Evolutionary conservation across 164 flowering plant genomes (phyloP).

Genomic region (Liriodendron chinense): DNA sequence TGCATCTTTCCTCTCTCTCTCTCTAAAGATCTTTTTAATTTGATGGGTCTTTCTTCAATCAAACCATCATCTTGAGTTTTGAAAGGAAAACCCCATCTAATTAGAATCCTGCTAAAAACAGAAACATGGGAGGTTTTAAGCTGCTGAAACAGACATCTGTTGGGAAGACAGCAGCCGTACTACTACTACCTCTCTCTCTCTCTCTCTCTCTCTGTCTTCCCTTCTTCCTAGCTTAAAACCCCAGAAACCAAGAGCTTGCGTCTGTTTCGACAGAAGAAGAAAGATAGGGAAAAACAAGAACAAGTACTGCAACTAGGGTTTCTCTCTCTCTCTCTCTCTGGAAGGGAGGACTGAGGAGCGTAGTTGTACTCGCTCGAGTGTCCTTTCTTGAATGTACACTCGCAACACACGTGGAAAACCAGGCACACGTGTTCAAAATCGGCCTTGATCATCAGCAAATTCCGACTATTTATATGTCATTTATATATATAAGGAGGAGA

Average conservation of each 20-base stretch:
- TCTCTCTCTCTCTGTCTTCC: background rate
- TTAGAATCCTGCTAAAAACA: background rate
- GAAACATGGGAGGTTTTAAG: background rate
- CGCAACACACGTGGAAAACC: too few relatives aligned
- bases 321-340: background rate
- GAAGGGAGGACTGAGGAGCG: too few relatives aligned
- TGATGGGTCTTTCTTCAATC: background rate
- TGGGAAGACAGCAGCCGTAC: background rate
- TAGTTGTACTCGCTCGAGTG: too few relatives aligned
- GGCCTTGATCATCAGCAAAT: too few relatives aligned
- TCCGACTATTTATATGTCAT: too few relatives aligned
- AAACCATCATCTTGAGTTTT: background rate
- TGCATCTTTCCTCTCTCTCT: slow-evolving; percentile 23
- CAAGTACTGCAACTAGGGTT: background rate
- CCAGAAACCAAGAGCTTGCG: background rate
- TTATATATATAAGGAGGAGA: too few relatives aligned
- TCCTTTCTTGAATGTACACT: too few relatives aligned
- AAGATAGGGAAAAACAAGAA: background rate
- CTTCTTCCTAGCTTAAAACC: background rate
- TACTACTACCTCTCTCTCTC: background rate
- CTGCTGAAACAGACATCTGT: background rate
- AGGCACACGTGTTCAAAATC: too few relatives aligned
- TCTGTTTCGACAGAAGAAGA: background rate
- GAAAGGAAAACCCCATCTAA: background rate
- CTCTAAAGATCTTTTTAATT: background rate